Evolutionary conservation across 257 asterid genomes (phyloP).

Genomic region (Echites panduratus): DNA sequence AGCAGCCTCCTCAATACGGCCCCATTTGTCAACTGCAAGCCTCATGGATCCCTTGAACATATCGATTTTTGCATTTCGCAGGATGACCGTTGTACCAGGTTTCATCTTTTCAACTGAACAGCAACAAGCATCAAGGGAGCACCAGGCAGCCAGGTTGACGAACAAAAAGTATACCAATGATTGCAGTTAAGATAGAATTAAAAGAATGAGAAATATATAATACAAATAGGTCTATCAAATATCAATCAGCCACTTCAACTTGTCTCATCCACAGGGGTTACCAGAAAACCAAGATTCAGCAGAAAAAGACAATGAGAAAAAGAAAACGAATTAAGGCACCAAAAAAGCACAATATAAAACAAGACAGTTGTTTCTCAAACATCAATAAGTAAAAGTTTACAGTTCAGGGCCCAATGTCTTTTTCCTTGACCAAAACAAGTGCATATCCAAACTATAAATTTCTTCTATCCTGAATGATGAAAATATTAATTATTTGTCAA

Average conservation of each 20-base stretch:
- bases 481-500: background rate
- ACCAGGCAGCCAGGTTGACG: background rate
- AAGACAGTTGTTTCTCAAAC: background rate
- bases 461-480: background rate
- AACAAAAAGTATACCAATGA: background rate
- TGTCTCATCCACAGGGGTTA: background rate
- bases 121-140: background rate
- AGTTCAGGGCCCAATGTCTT: background rate
- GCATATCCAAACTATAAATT: background rate
- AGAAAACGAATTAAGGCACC: background rate
- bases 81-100: slow-evolving; percentile 42
- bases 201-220: background rate
- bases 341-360: background rate
- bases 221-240: background rate
- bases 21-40: slow-evolving; percentile 76
- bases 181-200: background rate
- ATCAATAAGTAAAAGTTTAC: background rate
- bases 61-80: slow-evolving; percentile 66
- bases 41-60: slow-evolving; percentile 70
- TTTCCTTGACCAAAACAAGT: background rate
- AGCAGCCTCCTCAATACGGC: slow-evolving; percentile 57
- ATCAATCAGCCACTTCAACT: background rate
- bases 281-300: background rate
- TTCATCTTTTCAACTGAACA: slow-evolving; percentile 57
- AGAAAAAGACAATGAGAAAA: background rate